Evolutionary conservation across 2,329 filamentous ascomycete genomes (phyloP).

Genomic region (Annulohypoxylon truncatum): DNA sequence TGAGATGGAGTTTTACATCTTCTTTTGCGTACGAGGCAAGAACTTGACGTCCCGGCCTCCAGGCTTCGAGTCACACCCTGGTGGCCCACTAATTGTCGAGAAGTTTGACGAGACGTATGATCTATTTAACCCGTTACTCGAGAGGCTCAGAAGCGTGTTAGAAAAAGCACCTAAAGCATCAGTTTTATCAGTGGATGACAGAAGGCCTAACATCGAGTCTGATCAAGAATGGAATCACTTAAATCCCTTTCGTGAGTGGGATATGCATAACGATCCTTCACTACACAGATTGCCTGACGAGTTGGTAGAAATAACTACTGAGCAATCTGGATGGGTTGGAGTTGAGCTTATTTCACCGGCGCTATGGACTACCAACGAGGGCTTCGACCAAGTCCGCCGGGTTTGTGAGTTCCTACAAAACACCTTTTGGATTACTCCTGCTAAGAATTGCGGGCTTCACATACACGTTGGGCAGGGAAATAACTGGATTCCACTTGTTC

Average conservation of each 20-base stretch:
- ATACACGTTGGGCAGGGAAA: conserved; percentile 26
- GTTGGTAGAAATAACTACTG: neutral
- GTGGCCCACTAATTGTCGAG: neutral
- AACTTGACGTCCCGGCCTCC: neutral
- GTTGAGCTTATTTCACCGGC: conserved; percentile 22
- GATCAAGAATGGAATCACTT: neutral
- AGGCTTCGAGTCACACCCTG: neutral
- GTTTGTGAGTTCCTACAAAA: conserved; percentile 17
- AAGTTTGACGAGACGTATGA: neutral
- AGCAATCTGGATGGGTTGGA: conserved; percentile 3
- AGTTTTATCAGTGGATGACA: neutral
- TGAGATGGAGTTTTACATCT: conserved; percentile 28
- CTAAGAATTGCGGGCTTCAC: conserved; percentile 1
- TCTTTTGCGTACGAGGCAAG: neutral
- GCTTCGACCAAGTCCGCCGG: conserved; percentile 11
- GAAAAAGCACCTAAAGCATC: neutral
- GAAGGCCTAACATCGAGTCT: neutral
- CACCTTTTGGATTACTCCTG: conserved; percentile 6
- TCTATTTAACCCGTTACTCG: neutral
- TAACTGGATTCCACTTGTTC: neutral
- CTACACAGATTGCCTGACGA: neutral
- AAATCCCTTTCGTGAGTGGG: neutral
- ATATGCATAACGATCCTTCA: neutral
- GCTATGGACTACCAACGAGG: conserved; percentile 11
- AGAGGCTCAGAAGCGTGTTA: neutral